A percentile compares a stretch with the other conserved stretches of the same genome.
These are phyloP conservation scores for Claviceps quebecensis DNA, from an alignment of 2,329 filamentous ascomycete genomes.

Conservation along the genomic window DNA sequence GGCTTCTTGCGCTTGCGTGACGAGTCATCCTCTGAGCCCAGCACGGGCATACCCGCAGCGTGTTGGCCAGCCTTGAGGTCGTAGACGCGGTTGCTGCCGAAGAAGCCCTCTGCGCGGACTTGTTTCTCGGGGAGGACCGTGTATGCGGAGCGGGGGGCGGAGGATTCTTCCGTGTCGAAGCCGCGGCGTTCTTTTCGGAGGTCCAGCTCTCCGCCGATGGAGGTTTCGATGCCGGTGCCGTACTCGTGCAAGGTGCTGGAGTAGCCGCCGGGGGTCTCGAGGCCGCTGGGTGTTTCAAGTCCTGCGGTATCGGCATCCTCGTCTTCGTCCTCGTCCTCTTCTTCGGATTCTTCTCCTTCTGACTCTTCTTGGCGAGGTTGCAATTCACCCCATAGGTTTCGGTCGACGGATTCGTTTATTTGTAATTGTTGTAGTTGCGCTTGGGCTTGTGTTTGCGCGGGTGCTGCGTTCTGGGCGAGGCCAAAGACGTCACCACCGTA, in stretches of 20 bases:
- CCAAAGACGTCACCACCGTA: slow-evolving; percentile 95
- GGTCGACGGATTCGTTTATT: slow-evolving; percentile 68
- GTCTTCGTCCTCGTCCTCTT: slow-evolving; percentile 25
- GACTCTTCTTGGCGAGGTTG: slow-evolving; percentile 66
- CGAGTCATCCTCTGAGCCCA: slow-evolving; percentile 73
- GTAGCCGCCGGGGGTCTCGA: slow-evolving; percentile 71
- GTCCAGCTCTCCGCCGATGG: slow-evolving; percentile 75
- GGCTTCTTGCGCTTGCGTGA: slow-evolving; percentile 83
- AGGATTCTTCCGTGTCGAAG: slow-evolving; percentile 73
- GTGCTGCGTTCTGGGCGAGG: slow-evolving; percentile 34
- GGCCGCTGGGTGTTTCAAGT: slow-evolving; percentile 58
- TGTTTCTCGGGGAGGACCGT: slow-evolving; percentile 82
- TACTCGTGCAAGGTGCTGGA: slow-evolving; percentile 71
- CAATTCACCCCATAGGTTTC: slow-evolving; percentile 81
- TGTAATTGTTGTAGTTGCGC: slow-evolving; percentile 24
- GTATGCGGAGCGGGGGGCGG: slow-evolving; percentile 66
- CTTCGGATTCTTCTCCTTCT: slow-evolving; percentile 44
- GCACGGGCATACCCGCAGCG: slow-evolving; percentile 45
- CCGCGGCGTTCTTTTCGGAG: slow-evolving; percentile 72
- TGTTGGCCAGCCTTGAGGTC: slow-evolving; percentile 51
- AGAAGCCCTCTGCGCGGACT: slow-evolving; percentile 79
- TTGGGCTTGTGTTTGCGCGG: slow-evolving; percentile 11
- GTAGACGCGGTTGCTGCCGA: slow-evolving; percentile 87
- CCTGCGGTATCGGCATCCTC: slow-evolving; percentile 50
- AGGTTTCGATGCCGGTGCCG: slow-evolving; percentile 54